Evolutionary conservation across 2,329 filamentous ascomycete genomes (phyloP).

Genomic region (Fusarium burgessii): DNA sequence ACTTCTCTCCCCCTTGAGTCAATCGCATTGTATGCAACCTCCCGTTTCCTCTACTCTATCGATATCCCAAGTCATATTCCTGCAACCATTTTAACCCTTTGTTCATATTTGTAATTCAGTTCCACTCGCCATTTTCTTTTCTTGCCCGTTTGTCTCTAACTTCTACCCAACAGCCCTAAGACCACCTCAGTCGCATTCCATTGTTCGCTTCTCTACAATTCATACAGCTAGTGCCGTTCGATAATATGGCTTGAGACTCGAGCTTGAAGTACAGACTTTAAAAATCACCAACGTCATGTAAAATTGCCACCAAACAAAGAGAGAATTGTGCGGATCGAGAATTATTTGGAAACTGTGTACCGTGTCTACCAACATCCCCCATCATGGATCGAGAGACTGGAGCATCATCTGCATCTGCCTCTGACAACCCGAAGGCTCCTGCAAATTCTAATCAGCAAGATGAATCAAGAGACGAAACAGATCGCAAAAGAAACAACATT

Average conservation of each 20-base stretch:
- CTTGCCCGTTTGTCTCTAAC: slow-evolving; percentile 10
- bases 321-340: slow-evolving; percentile 29
- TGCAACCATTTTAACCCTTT: neutral
- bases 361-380: neutral
- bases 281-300: slow-evolving; percentile 39
- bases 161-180: slow-evolving; percentile 11
- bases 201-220: slow-evolving; percentile 3
- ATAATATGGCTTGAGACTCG: slow-evolving; percentile 22
- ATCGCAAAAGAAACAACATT: slow-evolving; percentile 60
- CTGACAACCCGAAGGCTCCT: slow-evolving; percentile 43
- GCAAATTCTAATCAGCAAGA: slow-evolving; percentile 50
- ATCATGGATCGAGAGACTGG: slow-evolving; percentile 40
- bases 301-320: slow-evolving; percentile 19
- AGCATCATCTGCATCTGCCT: slow-evolving; percentile 15
- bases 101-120: slow-evolving; percentile 10
- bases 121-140: slow-evolving; percentile 8
- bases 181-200: slow-evolving; percentile 3
- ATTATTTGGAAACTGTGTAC: slow-evolving; percentile 1
- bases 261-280: slow-evolving; percentile 5
- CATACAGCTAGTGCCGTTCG: slow-evolving; percentile 16
- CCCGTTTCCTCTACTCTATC: slow-evolving; percentile 11
- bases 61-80: neutral
- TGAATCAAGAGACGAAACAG: slow-evolving; percentile 57
- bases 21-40: slow-evolving; percentile 13
- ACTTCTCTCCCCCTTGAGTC: neutral